Percentiles rank a stretch among this genome's conserved stretches.
phyloP scores from a whole-genome alignment of 345 rosid genomes.

The Hibiscus trionum region DNA sequence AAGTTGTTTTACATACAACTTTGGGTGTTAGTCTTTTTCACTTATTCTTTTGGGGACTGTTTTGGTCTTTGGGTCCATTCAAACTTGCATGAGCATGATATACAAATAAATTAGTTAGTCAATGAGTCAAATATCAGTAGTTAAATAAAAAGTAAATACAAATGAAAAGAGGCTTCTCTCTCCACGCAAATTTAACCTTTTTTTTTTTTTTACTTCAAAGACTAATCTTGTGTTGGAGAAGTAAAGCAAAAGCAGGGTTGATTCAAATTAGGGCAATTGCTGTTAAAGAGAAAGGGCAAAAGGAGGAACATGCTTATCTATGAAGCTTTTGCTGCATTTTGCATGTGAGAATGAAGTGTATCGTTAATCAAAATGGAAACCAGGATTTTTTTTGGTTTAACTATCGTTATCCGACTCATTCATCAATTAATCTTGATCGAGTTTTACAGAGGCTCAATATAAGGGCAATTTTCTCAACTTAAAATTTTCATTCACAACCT shows the following conservation, averaged over 20 bases:
- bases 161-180: neutral
- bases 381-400: too few species aligned
- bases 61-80: slow-evolving; percentile 35
- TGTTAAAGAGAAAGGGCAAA: slow-evolving; percentile 7
- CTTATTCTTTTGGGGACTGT: slow-evolving; percentile 25
- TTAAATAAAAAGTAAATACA: neutral
- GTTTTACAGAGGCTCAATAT: too few species aligned
- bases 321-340: neutral
- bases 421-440: too few species aligned
- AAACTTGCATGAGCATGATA: slow-evolving; percentile 25
- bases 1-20: slow-evolving; percentile 19
- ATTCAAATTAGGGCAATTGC: slow-evolving; percentile 17
- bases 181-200: neutral
- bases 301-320: neutral
- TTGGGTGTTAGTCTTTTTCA: slow-evolving; percentile 33
- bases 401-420: too few species aligned
- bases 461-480: too few species aligned
- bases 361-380: too few species aligned
- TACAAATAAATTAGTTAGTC: slow-evolving; percentile 4
- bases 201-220: neutral
- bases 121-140: neutral
- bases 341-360: neutral
- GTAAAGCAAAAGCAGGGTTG: slow-evolving; percentile 15
- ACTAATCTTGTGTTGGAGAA: neutral
- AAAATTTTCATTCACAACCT: too few species aligned